Base-by-base conservation (phyloP, 345 rosid species). In the Eucalyptus erythrocorys region DNA sequence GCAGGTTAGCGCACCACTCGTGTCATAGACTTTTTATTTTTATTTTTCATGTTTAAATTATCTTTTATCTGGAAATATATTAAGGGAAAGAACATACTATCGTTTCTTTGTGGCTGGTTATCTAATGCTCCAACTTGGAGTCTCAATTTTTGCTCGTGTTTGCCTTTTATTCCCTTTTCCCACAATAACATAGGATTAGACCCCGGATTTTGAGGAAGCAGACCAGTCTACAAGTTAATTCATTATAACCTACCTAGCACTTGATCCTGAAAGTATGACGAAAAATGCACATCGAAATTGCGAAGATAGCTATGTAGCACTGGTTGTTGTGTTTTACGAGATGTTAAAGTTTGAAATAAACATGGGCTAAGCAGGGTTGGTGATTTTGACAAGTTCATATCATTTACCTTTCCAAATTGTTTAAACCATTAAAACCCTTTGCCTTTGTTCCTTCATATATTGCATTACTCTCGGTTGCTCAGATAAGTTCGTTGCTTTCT, bases 1-100 rank as follows among this genome's bases (percentile, higher is more conserved):
- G 99, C 99, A 95, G 99, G 99, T 97, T 37, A 34, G 16, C 82
- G 51, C 47, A 57, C 48, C 47, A n/a, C 12, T 80, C 48, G 89
- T 49, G 59, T n/a, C 82, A 86, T 84, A 3, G 82, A 37, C 47
- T 32, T 86, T 30, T 24, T 16, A n/a, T n/a, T n/a, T n/a, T n/a
- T n/a, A n/a, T 51, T 68, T 64, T 7, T 19, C 24, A 19, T 51
- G 88, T 50, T 40, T 82, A 40, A 40, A 59, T 49, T 48, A 40
- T 86, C 13, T 3, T 66, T 40, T 13, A 11, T 71, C 57, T 19
- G 43, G 48, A 42, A 24, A 40, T 13, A 19, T 42, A 49, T 61
- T 32, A 85, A 47, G 21, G 32, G 19, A n/a, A 57, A 76, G 59
- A 76, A 40, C 45, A 43, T 86, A n/a, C 40, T 32, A 43, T 53